A percentile compares a stretch with the other conserved stretches of the same genome.
Evolutionary conservation across 2,329 filamentous ascomycete species (phyloP).

Genomic region (Cladorrhinum sp.): DNA sequence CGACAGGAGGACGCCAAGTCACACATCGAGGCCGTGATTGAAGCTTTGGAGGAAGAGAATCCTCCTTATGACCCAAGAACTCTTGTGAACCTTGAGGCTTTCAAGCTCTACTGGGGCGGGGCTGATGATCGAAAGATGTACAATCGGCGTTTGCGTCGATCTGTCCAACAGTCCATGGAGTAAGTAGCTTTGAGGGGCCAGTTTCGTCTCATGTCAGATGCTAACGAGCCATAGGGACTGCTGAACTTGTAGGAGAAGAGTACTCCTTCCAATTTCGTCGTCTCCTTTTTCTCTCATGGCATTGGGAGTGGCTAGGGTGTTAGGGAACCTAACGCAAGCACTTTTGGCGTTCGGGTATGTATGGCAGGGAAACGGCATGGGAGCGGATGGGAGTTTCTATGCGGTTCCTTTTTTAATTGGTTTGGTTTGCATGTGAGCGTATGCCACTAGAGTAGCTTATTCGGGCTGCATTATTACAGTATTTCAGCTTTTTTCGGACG

Average conservation of each 20-base stretch:
- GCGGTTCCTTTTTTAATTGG: too few species aligned
- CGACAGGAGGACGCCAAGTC: conserved; percentile 72
- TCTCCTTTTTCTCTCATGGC: conserved; percentile 16
- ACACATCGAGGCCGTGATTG: conserved; percentile 81
- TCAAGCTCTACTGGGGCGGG: conserved; percentile 81
- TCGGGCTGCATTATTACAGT: neutral
- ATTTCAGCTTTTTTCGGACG: neutral
- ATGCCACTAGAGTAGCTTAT: neutral
- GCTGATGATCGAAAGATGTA: conserved; percentile 79
- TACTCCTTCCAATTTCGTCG: neutral
- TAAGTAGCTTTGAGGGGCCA: conserved; percentile 35
- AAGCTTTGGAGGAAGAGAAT: conserved; percentile 79
- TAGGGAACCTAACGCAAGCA: neutral
- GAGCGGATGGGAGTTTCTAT: neutral
- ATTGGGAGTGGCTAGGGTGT: conserved; percentile 5
- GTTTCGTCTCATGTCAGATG: neutral
- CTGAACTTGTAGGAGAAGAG: conserved; percentile 1
- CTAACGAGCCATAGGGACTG: conserved; percentile 17
- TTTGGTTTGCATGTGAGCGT: neutral
- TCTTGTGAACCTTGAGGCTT: conserved; percentile 80
- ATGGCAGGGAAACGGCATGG: neutral
- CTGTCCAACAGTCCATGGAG: conserved; percentile 68
- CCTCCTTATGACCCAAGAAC: conserved; percentile 89
- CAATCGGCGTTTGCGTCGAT: conserved; percentile 74
- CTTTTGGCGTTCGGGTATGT: conserved; percentile 22